Evolutionary conservation across 2,329 filamentous ascomycete species (phyloP), one percentile per base, ranked within the genome.

Genomic region (Penicillium sp.): DNA sequence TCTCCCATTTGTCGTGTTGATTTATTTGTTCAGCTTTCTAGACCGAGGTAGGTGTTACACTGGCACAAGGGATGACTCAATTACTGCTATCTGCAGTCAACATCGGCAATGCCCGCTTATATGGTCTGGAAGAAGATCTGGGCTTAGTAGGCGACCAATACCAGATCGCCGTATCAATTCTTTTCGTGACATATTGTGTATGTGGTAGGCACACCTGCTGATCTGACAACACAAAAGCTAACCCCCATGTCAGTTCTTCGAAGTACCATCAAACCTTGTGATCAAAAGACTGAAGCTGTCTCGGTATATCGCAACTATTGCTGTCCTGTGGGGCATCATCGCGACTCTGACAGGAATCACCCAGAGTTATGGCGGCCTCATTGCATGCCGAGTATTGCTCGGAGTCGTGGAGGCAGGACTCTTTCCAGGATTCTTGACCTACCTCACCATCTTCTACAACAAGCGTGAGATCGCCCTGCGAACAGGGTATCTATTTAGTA

Each of bases 391-490:
- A 5, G 69, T 92, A 0, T 75, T 91, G 16, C 82, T 92, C 0
- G 89, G 89, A 6, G 78, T 82, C 7, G 81, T 90, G 39, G 88
- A 90, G 73, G 87, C 87, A 0, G 88, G 88, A 0, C 76, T 90
- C 0, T 90, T 90, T 62, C 88, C 89, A 0, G 88, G 88, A 0
- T 63, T 77, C n/a, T 74, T 89, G 62, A 86, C 84, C 5, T 90
- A 90, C 64, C 79, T 92, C 19, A 91, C 89, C 0, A 83, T 91
- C 62, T 91, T 90, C 78, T 92, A 92, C 75, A 89, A 85, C 47
- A 89, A 88, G 67, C 81, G 82, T 27, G 89, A 92, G 72, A 81
- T 91, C 2, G 89, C 88, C 4, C 74, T 91, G 43, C 84, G 90
- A 2, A 86, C 91, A 3, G 88, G 87, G 1, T 91, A 90, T 64